A percentile compares a stretch with the other conserved stretches of the same genome.
phyloP scores from a whole-genome alignment of 495 filamentous ascomycete genomes.

The Penicillium chermesinum region DNA sequence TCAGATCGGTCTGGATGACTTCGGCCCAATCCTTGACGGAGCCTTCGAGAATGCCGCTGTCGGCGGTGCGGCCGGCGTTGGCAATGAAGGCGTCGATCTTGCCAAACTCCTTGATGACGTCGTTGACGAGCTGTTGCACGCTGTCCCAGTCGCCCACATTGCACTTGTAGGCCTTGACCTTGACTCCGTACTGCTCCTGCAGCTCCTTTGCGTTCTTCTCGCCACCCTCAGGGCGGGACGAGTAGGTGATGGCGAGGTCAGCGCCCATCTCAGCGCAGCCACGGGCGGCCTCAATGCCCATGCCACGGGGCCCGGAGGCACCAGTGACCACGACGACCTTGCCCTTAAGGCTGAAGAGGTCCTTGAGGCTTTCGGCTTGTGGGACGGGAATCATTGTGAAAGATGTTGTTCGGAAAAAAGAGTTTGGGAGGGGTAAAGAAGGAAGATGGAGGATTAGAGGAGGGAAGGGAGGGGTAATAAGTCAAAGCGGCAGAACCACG shows the following conservation, averaged over 20 bases:
- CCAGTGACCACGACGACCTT: conserved; percentile 69
- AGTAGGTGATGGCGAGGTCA: conserved; percentile 62
- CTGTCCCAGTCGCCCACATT: conserved; percentile 47
- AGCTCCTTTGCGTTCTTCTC: conserved; percentile 63
- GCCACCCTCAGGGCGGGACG: conserved; percentile 54
- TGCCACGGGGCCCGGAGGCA: conserved; percentile 62
- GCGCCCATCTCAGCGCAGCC: conserved; percentile 70
- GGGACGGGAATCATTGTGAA: conserved; percentile 50
- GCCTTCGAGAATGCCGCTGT: conserved; percentile 58
- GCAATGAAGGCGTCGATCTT: conserved; percentile 64
- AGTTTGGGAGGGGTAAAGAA: background rate
- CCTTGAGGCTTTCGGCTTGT: conserved; percentile 50
- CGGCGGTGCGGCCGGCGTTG: conserved; percentile 63
- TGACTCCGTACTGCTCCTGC: conserved; percentile 54
- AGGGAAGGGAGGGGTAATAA: background rate
- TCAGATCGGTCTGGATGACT: conserved; percentile 61
- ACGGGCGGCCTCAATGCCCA: conserved; percentile 69
- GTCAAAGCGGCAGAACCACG: background rate
- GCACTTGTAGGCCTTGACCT: conserved; percentile 62
- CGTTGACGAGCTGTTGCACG: conserved; percentile 45
- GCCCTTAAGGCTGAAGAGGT: conserved; percentile 68
- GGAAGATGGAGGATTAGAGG: background rate
- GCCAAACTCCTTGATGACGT: conserved; percentile 58
- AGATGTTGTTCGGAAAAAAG: background rate
- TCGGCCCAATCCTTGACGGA: conserved; percentile 61